These are phyloP conservation scores for Syncephalastrum sp. DNA, from an alignment of 371 early-diverging fungal genomes.

Conservation along the genomic window DNA sequence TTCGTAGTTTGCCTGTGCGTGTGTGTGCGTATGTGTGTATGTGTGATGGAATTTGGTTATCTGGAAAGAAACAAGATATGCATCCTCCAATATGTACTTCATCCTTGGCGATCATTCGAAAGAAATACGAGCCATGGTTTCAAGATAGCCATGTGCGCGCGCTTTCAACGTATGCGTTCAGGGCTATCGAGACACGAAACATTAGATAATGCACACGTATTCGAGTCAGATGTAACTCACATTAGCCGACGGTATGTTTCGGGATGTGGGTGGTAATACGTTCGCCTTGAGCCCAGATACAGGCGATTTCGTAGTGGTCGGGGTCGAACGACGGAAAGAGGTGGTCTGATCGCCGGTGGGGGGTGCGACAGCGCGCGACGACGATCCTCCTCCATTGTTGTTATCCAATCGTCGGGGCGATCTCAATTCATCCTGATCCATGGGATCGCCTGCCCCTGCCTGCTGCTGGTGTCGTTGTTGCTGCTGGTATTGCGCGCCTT, in stretches of 20 bases:
- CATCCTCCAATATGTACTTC: too few species aligned
- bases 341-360: conserved; percentile 8
- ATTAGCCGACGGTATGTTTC: conserved; percentile 20
- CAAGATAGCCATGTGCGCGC: too few species aligned
- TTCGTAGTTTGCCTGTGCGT: too few species aligned
- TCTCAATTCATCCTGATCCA: conserved; percentile 4
- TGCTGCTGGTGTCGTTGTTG: conserved; percentile 11
- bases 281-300: conserved; percentile 12
- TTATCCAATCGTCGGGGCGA: background rate
- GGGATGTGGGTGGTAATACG: conserved; percentile 18
- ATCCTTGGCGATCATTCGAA: too few species aligned
- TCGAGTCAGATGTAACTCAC: conserved; percentile 9
- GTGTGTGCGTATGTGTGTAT: too few species aligned
- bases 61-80: too few species aligned
- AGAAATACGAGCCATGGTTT: too few species aligned
- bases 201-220: too few species aligned
- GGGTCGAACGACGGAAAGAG: conserved; percentile 23
- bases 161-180: too few species aligned
- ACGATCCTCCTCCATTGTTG: conserved; percentile 8
- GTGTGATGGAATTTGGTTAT: too few species aligned
- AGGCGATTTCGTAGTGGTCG: conserved; percentile 9
- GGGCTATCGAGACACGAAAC: too few species aligned
- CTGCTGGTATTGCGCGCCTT: conserved; percentile 13
- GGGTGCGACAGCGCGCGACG: conserved; percentile 16
- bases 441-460: conserved; percentile 1